Evolutionary conservation across 192 early-diverging fungal species (phyloP), one percentile per base, ranked within the genome.

Genomic region (Coemansia sp.): DNA sequence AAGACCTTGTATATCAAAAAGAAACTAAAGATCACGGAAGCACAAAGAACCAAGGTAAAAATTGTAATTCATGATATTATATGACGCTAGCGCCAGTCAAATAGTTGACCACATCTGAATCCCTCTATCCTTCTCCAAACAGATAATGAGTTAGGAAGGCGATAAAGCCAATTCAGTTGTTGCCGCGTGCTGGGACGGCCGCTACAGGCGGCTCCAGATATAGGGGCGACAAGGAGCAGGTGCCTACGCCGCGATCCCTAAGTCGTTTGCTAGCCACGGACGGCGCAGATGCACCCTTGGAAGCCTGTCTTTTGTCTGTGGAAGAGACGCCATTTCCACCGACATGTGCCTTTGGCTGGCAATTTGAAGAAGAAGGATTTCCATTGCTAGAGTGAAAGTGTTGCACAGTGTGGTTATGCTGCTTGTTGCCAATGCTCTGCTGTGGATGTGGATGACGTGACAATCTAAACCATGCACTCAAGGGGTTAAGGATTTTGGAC

Each of bases 391-490:
- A 16, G 37, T 49, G 12, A 1, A 45, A 18, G 21, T 43, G 21
- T 8, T 21, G 52, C 9, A 23, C 2, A 19, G 43, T n/a, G 23
- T 4, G 1, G 26, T 54, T 23, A 23, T 54, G 21, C 23, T 54
- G 52, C 21, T 54, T 45, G 26, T 59, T 42, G 39, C 44, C 45
- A 43, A 7, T 41, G 65, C 26, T 56, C 42, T 67, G 53, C 43
- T 61, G 67, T 5, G 32, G 26, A 38, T 59, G 57, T 4, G 67
- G 71, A 53, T 81, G 75, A 12, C 76, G 76, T 39, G 76, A 58
- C n/a, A 76, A 83, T 19, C 76, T 63, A 64, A 83, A 83, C 81
- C 81, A 83, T 23, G 69, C 65, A 58, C 76, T 79, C 15, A 83
- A 37, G 9, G 81, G 81, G n/a, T 77, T 69, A 18, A 83, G 52